These are phyloP conservation scores for Linum trigynum DNA, from an alignment of 345 rosid species.

Conservation along the genomic window DNA sequence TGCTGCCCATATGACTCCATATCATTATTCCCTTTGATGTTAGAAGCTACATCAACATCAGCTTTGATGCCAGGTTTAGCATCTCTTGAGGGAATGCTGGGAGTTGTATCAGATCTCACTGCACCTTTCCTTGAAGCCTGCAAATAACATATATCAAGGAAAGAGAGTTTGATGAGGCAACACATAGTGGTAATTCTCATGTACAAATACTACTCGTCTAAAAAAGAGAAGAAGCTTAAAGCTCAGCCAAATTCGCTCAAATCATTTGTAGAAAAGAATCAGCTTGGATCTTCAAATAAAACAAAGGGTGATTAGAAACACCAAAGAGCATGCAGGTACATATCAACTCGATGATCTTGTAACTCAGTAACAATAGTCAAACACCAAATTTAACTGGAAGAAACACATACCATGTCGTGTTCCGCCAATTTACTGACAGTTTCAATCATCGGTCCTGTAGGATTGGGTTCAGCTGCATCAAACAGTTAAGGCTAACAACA, in stretches of 20 bases:
- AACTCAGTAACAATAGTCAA: too few relatives aligned
- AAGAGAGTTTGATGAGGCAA: not conserved
- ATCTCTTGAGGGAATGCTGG: conserved; percentile 3
- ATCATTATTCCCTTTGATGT: conserved; percentile 15
- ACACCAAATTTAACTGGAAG: too few relatives aligned
- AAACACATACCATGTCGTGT: not conserved
- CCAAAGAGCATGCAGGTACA: too few relatives aligned
- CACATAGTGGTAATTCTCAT: not conserved
- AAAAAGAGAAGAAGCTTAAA: too few relatives aligned
- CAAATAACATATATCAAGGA: not conserved
- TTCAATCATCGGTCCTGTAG: not conserved
- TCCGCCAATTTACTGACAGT: not conserved
- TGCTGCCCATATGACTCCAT: conserved; percentile 21
- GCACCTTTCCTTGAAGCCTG: not conserved
- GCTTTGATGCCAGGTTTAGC: not conserved
- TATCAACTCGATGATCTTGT: too few relatives aligned
- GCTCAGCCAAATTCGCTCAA: too few relatives aligned
- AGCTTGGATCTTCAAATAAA: too few relatives aligned
- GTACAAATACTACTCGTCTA: too few relatives aligned
- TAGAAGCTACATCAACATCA: conserved; percentile 1
- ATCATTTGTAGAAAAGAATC: too few relatives aligned
- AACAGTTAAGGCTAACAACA: not conserved
- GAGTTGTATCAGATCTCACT: not conserved
- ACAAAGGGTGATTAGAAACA: too few relatives aligned
- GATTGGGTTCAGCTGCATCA: not conserved